These are phyloP conservation scores for Trichophaea hybrida DNA, from an alignment of 2,329 filamentous ascomycete species.

Conservation along the genomic window DNA sequence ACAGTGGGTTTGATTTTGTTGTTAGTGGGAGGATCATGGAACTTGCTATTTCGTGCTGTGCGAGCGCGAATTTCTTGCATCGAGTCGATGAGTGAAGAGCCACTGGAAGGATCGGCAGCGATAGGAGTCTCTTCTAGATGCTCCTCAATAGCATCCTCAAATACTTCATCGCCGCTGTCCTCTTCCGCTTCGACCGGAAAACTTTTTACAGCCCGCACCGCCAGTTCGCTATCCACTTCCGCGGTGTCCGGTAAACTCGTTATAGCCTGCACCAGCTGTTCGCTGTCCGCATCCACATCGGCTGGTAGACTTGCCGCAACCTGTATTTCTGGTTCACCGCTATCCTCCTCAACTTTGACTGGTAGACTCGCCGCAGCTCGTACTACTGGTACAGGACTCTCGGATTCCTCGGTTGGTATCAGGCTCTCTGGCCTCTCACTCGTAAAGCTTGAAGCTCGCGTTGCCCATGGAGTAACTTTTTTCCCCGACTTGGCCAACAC, in stretches of 20 bases:
- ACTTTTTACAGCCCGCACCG: too few species aligned
- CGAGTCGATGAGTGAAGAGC: not conserved
- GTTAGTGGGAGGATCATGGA: too few species aligned
- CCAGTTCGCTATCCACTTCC: too few species aligned
- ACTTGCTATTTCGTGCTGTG: not conserved
- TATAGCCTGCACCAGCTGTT: too few species aligned
- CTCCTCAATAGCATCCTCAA: not conserved
- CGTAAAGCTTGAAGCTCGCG: not conserved
- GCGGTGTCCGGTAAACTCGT: too few species aligned
- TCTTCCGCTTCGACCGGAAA: too few species aligned
- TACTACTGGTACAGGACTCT: not conserved
- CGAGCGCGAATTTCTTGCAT: not conserved
- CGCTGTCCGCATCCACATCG: too few species aligned
- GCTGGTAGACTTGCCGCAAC: not conserved
- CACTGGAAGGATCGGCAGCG: not conserved
- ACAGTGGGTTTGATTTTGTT: too few species aligned
- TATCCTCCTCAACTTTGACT: not conserved
- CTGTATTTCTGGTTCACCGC: not conserved
- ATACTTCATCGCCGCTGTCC: slow-evolving; percentile 1
- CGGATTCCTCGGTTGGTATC: not conserved
- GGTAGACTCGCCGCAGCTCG: not conserved
- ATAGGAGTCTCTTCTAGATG: not conserved
- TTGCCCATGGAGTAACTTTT: slow-evolving; percentile 3
- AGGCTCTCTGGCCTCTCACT: not conserved
- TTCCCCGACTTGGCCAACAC: not conserved